A percentile compares a stretch with the other conserved stretches of the same genome.
These are phyloP conservation scores for Alternaria sp. DNA, from an alignment of 2,329 filamentous ascomycete genomes.

Conservation along the genomic window DNA sequence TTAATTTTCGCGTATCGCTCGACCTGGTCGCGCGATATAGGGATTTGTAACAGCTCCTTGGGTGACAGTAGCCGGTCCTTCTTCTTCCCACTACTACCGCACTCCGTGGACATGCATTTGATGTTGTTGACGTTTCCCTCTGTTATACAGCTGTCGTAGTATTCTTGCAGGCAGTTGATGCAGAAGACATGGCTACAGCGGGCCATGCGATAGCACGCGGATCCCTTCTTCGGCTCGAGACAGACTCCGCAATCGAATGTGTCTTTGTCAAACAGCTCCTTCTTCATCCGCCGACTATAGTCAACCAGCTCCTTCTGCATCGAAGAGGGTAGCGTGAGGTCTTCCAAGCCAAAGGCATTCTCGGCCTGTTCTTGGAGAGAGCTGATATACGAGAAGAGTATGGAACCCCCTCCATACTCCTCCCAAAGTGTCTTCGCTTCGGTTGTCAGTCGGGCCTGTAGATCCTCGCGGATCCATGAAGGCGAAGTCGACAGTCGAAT, in stretches of 20 bases:
- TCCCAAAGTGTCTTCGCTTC: constrained; percentile 63
- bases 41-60: constrained; percentile 71
- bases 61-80: constrained; percentile 75
- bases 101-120: constrained; percentile 79
- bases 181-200: constrained; percentile 94
- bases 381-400: constrained; percentile 66
- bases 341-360: constrained; percentile 58
- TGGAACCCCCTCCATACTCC: constrained; percentile 62
- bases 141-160: constrained; percentile 85
- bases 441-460: constrained; percentile 53
- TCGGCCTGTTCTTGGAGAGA: constrained; percentile 65
- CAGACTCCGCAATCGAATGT: constrained; percentile 91
- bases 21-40: constrained; percentile 67
- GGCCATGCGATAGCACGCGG: constrained; percentile 78
- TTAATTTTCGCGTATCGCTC: constrained; percentile 88
- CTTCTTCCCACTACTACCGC: constrained; percentile 48
- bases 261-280: constrained; percentile 77
- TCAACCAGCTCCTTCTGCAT: constrained; percentile 75
- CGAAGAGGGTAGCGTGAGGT: constrained; percentile 55
- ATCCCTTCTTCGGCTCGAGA: constrained; percentile 89
- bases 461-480: constrained; percentile 59
- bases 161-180: constrained; percentile 82
- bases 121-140: constrained; percentile 83
- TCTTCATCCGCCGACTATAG: constrained; percentile 76
- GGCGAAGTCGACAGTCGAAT: constrained; percentile 58